Evolutionary conservation across 192 early-diverging fungal genomes (phyloP).

Genomic region (Backusella tarrabulga): DNA sequence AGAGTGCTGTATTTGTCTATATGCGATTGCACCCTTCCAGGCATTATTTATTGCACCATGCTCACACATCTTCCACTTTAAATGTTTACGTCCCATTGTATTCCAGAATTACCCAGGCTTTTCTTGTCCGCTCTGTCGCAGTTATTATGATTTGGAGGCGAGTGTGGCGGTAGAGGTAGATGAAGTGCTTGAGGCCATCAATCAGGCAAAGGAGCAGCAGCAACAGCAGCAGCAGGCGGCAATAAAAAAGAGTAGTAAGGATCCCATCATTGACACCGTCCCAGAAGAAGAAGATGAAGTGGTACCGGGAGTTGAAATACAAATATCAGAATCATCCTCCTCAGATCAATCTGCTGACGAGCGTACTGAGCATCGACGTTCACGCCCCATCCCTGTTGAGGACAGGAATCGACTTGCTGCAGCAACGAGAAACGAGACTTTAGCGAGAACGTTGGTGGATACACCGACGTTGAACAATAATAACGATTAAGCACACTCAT

Average conservation of each 20-base stretch:
- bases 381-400: neutral
- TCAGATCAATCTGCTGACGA: neutral
- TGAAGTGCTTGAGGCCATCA: slow-evolving; percentile 22
- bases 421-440: neutral
- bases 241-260: neutral
- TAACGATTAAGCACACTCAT: neutral
- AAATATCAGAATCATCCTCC: neutral
- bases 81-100: slow-evolving; percentile 69
- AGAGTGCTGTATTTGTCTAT: slow-evolving; percentile 84
- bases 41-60: slow-evolving; percentile 83
- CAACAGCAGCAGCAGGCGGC: neutral
- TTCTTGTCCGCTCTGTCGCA: slow-evolving; percentile 79
- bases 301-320: slow-evolving; percentile 2
- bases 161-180: slow-evolving; percentile 52
- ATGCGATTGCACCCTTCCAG: slow-evolving; percentile 72
- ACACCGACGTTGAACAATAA: neutral
- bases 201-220: neutral
- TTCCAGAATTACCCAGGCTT: slow-evolving; percentile 66
- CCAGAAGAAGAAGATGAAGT: slow-evolving; percentile 2
- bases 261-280: neutral
- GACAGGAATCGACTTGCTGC: neutral
- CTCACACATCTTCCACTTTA: slow-evolving; percentile 84
- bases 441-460: neutral
- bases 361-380: neutral
- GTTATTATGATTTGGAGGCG: slow-evolving; percentile 77